Evolutionary conservation across 805 yeast species (phyloP), one percentile per base, ranked within the genome.

Genomic region (Saturnispora kantuleensis): DNA sequence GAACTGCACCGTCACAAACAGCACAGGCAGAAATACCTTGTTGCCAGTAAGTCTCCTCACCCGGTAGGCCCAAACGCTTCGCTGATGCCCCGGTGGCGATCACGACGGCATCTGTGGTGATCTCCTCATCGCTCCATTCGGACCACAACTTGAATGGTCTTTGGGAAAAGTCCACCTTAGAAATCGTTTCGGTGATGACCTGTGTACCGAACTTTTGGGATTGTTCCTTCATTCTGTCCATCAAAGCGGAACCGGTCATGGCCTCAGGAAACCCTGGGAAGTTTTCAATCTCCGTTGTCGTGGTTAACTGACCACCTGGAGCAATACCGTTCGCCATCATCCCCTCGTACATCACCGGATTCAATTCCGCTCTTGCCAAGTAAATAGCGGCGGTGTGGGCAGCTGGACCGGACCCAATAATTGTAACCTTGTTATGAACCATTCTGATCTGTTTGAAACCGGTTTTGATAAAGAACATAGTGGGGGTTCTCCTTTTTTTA

Each of bases 21-120:
- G 99, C 99, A 74, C 99, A 93, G 13, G 99, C 99, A 55, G 96
- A 85, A 55, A 93, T 93, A 66, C 99, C 99, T 65, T 83, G 84
- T 73, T 93, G 99, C 99, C 99, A 93, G 77, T 93, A 93, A 31
- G 76, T 75, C 54, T 93, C 97, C 71, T 93, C 98, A 57, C 99
- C 99, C 48, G 97, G 96, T 50, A 93, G 71, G 62, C 76, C 68
- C 69, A 93, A 75, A 73, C 98, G 85, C 75, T 82, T 87, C 48
- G 99, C 99, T 35, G 95, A 83, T 17, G 99, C 99, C 62, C 99
- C 99, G 39, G 99, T 93, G 53, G 98, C 96, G 51, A 93, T 66
- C 54, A 93, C 80, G 43, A 93, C 79, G 31, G 97, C 84, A 59
- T 93, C 98, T 30, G 97, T 81, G 48, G 96, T 85, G 65, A 82